Conservation (phyloP, 306 rosid genomes). For the Ziziphus jujuba region DNA sequence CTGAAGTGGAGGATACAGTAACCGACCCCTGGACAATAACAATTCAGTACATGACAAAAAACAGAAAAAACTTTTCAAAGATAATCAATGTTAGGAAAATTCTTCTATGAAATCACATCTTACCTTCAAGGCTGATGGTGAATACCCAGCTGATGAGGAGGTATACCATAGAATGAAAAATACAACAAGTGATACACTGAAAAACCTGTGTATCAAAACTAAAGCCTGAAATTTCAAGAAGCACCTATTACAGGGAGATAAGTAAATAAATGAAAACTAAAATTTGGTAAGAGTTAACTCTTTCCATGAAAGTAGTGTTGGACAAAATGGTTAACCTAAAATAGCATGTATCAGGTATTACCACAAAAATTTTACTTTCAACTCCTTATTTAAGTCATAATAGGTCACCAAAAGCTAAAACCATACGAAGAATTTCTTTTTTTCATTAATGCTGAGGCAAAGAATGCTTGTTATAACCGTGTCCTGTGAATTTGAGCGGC, state of each 20-base stretch:
- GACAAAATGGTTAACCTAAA: too few species aligned
- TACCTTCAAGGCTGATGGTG: conserved; percentile 45
- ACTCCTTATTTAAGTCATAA: not conserved
- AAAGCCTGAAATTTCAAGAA: conserved; percentile 93
- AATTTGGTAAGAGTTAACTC: conserved; percentile 4
- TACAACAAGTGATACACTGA: conserved; percentile 77
- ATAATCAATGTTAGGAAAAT: conserved; percentile 22
- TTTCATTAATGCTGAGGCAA: not conserved
- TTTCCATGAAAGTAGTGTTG: not conserved
- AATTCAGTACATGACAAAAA: conserved; percentile 25
- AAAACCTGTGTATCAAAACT: conserved; percentile 98
- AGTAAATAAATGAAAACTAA: conserved; percentile 20
- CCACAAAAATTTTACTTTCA: not conserved
- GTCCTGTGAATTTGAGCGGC: too few species aligned
- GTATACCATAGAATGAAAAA: conserved; percentile 73
- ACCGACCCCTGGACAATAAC: conserved; percentile 43
- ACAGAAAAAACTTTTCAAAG: conserved; percentile 18
- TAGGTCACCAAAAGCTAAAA: not conserved
- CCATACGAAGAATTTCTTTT: not conserved
- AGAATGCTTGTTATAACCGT: not conserved
- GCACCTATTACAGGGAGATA: conserved; percentile 46
- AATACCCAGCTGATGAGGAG: conserved; percentile 56
- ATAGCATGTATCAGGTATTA: not conserved
- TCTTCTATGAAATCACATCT: conserved; percentile 27
- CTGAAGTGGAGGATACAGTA: conserved; percentile 30